phyloP scores from a whole-genome alignment of 1,284 basidiomycete species.

The Apiotrichum domesticum region DNA sequence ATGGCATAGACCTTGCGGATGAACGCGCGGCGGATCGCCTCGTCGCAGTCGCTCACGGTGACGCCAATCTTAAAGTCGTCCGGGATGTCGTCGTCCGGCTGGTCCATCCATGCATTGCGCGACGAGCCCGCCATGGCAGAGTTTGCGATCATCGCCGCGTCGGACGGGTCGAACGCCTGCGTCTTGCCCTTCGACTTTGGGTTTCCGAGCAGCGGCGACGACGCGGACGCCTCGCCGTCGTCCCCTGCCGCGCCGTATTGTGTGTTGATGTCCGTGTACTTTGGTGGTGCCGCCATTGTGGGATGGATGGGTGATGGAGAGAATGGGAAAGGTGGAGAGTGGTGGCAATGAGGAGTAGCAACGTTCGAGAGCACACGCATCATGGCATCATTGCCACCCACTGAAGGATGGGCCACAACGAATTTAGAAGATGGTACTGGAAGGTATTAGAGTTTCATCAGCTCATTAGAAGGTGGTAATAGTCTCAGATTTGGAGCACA shows the following conservation, averaged over 20 bases:
- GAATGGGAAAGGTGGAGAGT: no score
- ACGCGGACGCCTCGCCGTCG: constrained; percentile 14
- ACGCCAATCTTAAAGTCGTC: constrained; percentile 47
- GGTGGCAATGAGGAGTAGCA: no score
- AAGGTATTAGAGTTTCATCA: no score
- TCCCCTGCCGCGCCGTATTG: constrained; percentile 29
- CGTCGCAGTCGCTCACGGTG: constrained; percentile 45
- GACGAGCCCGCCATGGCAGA: constrained; percentile 1
- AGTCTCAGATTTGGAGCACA: no score
- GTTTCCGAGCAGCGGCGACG: constrained; percentile 27
- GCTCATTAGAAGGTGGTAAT: no score
- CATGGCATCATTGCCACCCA: no score
- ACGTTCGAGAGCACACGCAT: no score
- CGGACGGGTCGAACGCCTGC: constrained; percentile 9
- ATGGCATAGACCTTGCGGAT: constrained; percentile 46
- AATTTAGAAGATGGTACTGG: no score
- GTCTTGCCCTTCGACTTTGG: background rate
- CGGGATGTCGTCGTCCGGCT: constrained; percentile 37
- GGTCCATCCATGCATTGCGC: constrained; percentile 42
- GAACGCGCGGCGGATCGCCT: constrained; percentile 44
- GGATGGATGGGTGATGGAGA: background rate
- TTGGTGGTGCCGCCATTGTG: constrained; percentile 31
- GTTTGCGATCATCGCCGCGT: constrained; percentile 18
- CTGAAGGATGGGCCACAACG: no score
- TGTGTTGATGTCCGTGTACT: constrained; percentile 24